A percentile compares a stretch with the other conserved stretches of the same genome.
phyloP scores from a whole-genome alignment of 2,329 filamentous ascomycete species.

The Cercospora sojina region DNA sequence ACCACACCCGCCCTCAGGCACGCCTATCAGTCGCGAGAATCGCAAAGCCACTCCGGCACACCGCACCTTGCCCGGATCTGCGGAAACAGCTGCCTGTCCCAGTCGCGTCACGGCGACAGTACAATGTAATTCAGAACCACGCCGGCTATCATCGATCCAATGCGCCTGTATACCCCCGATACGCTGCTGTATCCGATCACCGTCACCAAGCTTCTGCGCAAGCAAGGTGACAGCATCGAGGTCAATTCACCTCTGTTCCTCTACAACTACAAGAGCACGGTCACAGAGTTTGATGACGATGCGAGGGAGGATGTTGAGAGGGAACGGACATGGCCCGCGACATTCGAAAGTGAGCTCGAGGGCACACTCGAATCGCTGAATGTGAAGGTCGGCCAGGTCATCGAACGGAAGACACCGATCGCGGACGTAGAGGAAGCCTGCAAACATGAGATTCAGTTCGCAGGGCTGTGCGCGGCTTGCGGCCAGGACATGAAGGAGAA shows the following conservation, averaged over 20 bases:
- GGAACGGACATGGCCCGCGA: conserved; percentile 69
- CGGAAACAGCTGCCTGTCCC: conserved; percentile 1
- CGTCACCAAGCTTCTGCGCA: conserved; percentile 79
- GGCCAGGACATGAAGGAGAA: conserved; percentile 93
- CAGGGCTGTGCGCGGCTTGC: conserved; percentile 85
- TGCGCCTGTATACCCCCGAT: conserved; percentile 51
- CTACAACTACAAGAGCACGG: conserved; percentile 79
- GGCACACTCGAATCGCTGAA: conserved; percentile 77
- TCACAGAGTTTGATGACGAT: conserved; percentile 66
- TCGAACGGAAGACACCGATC: conserved; percentile 55
- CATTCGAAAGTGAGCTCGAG: conserved; percentile 81
- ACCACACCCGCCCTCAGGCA: background rate
- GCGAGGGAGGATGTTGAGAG: conserved; percentile 62
- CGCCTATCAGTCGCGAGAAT: background rate
- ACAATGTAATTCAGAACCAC: conserved; percentile 27
- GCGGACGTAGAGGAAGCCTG: conserved; percentile 88
- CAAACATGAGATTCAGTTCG: conserved; percentile 85
- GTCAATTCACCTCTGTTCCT: conserved; percentile 77
- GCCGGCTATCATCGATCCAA: conserved; percentile 32
- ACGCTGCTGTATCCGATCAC: conserved; percentile 87
- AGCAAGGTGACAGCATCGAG: conserved; percentile 70
- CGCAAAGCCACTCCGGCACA: background rate
- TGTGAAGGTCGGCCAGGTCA: conserved; percentile 63
- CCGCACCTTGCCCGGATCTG: background rate
- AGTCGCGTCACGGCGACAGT: conserved; percentile 23